These are phyloP conservation scores for Abelmoschus esculentus DNA, from an alignment of 345 rosid genomes.

Conservation along the genomic window DNA sequence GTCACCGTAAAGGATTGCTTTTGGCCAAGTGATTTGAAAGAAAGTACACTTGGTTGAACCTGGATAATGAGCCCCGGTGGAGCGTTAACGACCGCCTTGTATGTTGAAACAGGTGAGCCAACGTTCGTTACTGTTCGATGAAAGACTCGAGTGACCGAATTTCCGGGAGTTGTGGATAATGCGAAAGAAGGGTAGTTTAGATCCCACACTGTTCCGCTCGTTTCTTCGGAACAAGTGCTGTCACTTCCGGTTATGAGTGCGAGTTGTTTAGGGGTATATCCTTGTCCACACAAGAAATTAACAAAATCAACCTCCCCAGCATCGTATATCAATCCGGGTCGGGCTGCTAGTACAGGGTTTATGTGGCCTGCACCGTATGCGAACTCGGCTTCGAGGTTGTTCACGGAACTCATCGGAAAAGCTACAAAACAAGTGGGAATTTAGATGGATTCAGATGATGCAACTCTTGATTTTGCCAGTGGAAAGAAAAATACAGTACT, in stretches of 20 bases:
- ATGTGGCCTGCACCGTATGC: conserved; percentile 38
- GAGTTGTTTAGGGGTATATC: conserved; percentile 16
- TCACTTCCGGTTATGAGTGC: conserved; percentile 20
- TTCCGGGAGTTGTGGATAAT: neutral
- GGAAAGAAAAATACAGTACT: too few species aligned
- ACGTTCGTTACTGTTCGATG: conserved; percentile 37
- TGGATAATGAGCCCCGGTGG: conserved; percentile 16
- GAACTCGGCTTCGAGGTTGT: conserved; percentile 25
- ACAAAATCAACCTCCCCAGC: conserved; percentile 27
- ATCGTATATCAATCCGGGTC: conserved; percentile 42
- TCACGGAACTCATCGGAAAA: conserved; percentile 17
- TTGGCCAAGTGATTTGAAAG: conserved; percentile 20
- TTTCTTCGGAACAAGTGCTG: conserved; percentile 10
- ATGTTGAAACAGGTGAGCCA: conserved; percentile 21
- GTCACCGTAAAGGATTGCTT: conserved; percentile 22
- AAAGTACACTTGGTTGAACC: conserved; percentile 22
- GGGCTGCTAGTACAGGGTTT: conserved; percentile 24
- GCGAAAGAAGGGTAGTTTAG: conserved; percentile 39
- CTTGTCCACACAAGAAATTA: conserved; percentile 35
- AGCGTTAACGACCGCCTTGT: conserved; percentile 17
- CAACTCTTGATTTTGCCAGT: too few species aligned
- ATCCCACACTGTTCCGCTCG: conserved; percentile 27
- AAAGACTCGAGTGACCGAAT: conserved; percentile 10
- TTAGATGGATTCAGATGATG: neutral
- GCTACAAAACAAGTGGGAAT: conserved; percentile 3